These are phyloP conservation scores for Rusavskia elegans DNA, from an alignment of 495 filamentous ascomycete species.

Conservation along the genomic window DNA sequence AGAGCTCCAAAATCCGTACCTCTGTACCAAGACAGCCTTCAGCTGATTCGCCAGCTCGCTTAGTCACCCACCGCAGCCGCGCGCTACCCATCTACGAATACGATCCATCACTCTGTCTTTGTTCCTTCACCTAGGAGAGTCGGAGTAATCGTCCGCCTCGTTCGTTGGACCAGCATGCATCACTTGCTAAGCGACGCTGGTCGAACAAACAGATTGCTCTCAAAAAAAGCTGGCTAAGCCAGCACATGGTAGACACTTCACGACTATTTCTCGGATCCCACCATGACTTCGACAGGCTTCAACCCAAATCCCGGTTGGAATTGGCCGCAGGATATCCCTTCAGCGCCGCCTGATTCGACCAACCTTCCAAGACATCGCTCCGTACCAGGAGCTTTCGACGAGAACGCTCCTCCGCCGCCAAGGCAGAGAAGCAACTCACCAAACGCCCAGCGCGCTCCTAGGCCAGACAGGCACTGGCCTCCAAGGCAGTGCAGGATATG, in stretches of 20 bases:
- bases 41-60: too few relatives aligned
- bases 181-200: not conserved
- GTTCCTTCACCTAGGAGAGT: too few relatives aligned
- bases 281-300: constrained; percentile 20
- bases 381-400: constrained; percentile 13
- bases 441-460: constrained; percentile 6
- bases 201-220: not conserved
- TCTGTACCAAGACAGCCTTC: too few relatives aligned
- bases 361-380: not conserved
- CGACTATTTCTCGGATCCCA: not conserved
- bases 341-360: constrained; percentile 6
- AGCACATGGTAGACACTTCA: not conserved
- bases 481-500: constrained; percentile 83
- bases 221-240: not conserved
- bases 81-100: too few relatives aligned
- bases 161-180: not conserved
- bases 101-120: too few relatives aligned
- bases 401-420: constrained; percentile 1
- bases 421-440: not conserved
- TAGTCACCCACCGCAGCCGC: too few relatives aligned
- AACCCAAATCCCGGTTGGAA: constrained; percentile 18
- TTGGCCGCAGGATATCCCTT: constrained; percentile 16
- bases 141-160: not conserved
- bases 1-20: too few relatives aligned
- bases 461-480: constrained; percentile 35